Evolutionary conservation across 805 yeast species (phyloP).

Genomic region (Cyberlindnera xishuangbannaensis): DNA sequence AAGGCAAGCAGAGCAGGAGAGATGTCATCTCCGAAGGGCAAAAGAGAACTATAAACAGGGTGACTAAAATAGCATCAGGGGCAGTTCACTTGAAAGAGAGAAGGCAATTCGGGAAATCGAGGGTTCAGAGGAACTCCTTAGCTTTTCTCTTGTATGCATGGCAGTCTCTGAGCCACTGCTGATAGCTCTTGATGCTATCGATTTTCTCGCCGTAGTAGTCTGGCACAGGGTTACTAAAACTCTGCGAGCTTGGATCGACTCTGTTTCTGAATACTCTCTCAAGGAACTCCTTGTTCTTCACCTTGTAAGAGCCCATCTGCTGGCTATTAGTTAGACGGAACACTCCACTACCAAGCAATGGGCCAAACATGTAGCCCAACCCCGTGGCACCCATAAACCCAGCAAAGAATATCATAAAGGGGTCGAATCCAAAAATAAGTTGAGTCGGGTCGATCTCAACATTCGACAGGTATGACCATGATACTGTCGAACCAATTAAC

Average conservation of each 20-base stretch:
- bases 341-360: conserved; percentile 65
- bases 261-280: conserved; percentile 70
- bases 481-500: conserved; percentile 52
- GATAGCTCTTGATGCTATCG: conserved; percentile 76
- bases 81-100: too few relatives aligned
- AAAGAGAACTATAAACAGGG: too few relatives aligned
- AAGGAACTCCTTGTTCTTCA: conserved; percentile 70
- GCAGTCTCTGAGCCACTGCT: conserved; percentile 95
- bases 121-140: conserved; percentile 54
- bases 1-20: too few relatives aligned
- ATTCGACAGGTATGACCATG: conserved; percentile 75
- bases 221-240: conserved; percentile 93
- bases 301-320: conserved; percentile 39
- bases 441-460: conserved; percentile 86
- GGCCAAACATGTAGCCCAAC: conserved; percentile 79
- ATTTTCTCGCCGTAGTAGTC: conserved; percentile 97
- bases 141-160: conserved; percentile 83
- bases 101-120: too few relatives aligned
- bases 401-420: conserved; percentile 73
- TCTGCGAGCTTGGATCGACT: conserved; percentile 88
- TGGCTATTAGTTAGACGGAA: conserved; percentile 53
- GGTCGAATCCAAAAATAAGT: conserved; percentile 81
- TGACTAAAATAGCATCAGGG: too few relatives aligned
- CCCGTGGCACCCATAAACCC: conserved; percentile 69
- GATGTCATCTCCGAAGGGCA: too few relatives aligned